A percentile compares a stretch with the other conserved stretches of the same genome.
Evolutionary conservation across 2,329 filamentous ascomycete species (phyloP).

Genomic region (Fusarium sp.): DNA sequence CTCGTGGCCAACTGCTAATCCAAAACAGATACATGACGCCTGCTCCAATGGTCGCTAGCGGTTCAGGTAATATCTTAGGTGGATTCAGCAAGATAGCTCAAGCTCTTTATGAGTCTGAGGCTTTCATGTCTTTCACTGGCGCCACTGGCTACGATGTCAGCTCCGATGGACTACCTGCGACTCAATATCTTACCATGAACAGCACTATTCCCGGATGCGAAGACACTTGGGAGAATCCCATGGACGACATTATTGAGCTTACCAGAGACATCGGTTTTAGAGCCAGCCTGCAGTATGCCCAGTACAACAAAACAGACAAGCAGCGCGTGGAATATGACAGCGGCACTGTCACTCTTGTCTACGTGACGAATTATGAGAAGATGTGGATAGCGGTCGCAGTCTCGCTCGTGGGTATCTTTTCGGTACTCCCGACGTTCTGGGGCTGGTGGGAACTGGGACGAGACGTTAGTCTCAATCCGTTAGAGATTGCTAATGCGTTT

Average conservation of each 20-base stretch:
- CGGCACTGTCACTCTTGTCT: slow-evolving; percentile 32
- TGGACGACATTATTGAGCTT: slow-evolving; percentile 46
- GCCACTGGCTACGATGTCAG: slow-evolving; percentile 35
- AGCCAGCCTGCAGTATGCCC: slow-evolving; percentile 42
- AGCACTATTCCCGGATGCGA: slow-evolving; percentile 9
- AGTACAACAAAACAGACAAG: slow-evolving; percentile 36
- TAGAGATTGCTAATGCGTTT: slow-evolving; percentile 46
- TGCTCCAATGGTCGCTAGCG: neutral
- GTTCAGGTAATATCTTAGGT: slow-evolving; percentile 33
- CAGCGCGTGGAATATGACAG: slow-evolving; percentile 32
- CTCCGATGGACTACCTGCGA: slow-evolving; percentile 26
- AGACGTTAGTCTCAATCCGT: slow-evolving; percentile 42
- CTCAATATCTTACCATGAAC: slow-evolving; percentile 42
- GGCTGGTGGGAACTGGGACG: slow-evolving; percentile 47
- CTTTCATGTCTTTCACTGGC: slow-evolving; percentile 35
- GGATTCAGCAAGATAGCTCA: slow-evolving; percentile 36
- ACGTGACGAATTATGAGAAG: slow-evolving; percentile 38
- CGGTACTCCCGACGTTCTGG: slow-evolving; percentile 41
- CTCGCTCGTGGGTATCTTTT: slow-evolving; percentile 37
- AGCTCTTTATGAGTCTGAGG: slow-evolving; percentile 20
- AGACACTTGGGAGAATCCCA: slow-evolving; percentile 37
- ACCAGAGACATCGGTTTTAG: slow-evolving; percentile 42
- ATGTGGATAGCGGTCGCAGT: slow-evolving; percentile 42
- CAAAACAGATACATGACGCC: slow-evolving; percentile 34
- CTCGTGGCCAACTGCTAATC: neutral